Base-by-base conservation (phyloP, 2,329 filamentous ascomycete species). In the Calonectria honghensis region DNA sequence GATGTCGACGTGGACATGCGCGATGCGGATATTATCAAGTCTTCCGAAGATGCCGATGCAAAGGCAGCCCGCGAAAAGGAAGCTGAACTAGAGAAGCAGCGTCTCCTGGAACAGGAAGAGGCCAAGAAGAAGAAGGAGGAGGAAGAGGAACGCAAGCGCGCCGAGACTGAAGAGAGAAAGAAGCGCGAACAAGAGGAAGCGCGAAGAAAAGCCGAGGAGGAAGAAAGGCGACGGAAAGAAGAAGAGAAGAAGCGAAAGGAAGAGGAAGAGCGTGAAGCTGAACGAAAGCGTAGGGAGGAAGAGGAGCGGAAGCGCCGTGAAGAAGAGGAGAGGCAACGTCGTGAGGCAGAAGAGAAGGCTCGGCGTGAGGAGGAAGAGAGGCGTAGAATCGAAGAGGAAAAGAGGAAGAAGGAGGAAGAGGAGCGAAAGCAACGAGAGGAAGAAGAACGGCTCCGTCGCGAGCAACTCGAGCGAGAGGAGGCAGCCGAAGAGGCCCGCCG, bases 1-100 rank as follows among this genome's bases (percentile, higher is more conserved):
- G 90, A 91, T 70, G 81, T 85, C 2, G 91, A 92, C 70, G 81
- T 90, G 11, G 89, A 90, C 27, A 92, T 92, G 90, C 85, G 84
- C 2, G 90, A 92, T 75, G 87, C 85, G 2, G 84, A 84, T 54
- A 79, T 79, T 16, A 79, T 81, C 6, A 81, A 81, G 50, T 80
- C 80, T 24, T 74, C 71, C 3, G 82, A 84, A 7, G 78, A 78
- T n/a, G 71, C 76, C 50, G 77, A 82, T n/a, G 79, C 65, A 48
- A 81, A 86, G 83, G 72, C 86, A 84, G 63, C 84, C 82, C 72
- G 86, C 83, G 74, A 84, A 83, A 66, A 81, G 81, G 74, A 85
- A 82, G 79, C 83, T 75, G 83, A 75, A 74, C 79, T 74, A 54
- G 74, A 78, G 57, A 83, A 78, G 67, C 77, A 81, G 57, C 77